These are phyloP conservation scores for Thyridium curvatum DNA, from an alignment of 2,329 filamentous ascomycete genomes.

Conservation along the genomic window DNA sequence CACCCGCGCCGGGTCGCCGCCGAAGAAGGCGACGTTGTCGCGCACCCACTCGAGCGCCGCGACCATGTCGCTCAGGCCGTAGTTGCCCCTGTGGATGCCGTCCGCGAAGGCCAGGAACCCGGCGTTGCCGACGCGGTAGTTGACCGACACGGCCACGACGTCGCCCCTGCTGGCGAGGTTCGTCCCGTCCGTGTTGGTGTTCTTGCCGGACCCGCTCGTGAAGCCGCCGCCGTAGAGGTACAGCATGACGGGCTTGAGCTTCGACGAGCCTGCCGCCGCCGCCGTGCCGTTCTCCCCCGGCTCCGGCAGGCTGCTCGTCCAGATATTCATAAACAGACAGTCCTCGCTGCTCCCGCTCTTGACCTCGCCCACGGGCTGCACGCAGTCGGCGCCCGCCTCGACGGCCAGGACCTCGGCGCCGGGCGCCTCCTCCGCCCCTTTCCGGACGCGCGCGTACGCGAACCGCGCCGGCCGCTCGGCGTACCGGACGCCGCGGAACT, in stretches of 20 bases:
- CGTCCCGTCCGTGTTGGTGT: conserved; percentile 37
- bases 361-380: conserved; percentile 22
- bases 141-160: conserved; percentile 34
- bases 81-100: conserved; percentile 31
- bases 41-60: conserved; percentile 31
- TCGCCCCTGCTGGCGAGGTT: conserved; percentile 38
- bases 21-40: conserved; percentile 24
- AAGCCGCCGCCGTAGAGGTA: conserved; percentile 39
- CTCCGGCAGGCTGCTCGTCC: conserved; percentile 24
- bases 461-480: conserved; percentile 18
- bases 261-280: conserved; percentile 7
- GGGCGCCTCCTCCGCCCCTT: conserved; percentile 10
- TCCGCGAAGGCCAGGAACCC: conserved; percentile 22
- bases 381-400: conserved; percentile 20
- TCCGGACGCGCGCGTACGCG: conserved; percentile 15
- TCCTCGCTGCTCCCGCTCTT: conserved; percentile 20
- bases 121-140: conserved; percentile 27
- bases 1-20: conserved; percentile 22
- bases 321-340: conserved; percentile 31
- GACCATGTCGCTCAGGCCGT: conserved; percentile 32
- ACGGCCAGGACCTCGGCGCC: conserved; percentile 17
- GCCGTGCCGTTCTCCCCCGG: conserved; percentile 1
- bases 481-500: conserved; percentile 25
- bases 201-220: conserved; percentile 30
- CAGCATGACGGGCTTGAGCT: conserved; percentile 37